These are phyloP conservation scores for Pinus albicaulis DNA, from an alignment of 75 land plant genomes.

Conservation along the genomic window DNA sequence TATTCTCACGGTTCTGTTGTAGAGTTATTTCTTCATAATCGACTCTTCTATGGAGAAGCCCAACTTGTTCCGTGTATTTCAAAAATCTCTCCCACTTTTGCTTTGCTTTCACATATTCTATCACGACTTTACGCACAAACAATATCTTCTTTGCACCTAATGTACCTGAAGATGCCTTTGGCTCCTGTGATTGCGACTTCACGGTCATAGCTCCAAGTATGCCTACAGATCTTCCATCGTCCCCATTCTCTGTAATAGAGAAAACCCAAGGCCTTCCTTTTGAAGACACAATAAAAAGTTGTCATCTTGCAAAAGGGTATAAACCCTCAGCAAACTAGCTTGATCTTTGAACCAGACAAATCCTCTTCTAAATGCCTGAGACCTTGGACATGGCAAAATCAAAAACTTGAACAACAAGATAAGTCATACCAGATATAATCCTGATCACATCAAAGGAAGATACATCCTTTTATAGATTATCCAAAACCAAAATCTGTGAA, in stretches of 20 bases:
- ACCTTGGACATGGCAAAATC: neutral
- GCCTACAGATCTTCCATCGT: neutral
- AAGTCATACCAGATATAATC: neutral
- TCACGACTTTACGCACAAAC: too few relatives aligned
- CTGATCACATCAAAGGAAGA: neutral
- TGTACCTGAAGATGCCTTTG: too few relatives aligned
- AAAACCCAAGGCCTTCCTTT: slow-evolving; percentile 6
- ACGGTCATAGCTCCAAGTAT: neutral
- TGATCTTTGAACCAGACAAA: slow-evolving; percentile 7
- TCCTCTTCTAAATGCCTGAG: neutral
- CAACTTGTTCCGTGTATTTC: too few relatives aligned
- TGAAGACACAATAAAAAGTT: neutral
- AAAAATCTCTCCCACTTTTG: too few relatives aligned
- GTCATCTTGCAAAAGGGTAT: neutral
- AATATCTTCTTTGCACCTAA: too few relatives aligned
- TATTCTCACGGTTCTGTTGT: too few relatives aligned
- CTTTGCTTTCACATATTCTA: too few relatives aligned
- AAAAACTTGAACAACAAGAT: neutral
- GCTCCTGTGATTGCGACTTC: too few relatives aligned
- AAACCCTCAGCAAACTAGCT: slow-evolving; percentile 4
- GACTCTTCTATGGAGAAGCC: too few relatives aligned
- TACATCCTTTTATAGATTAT: neutral
- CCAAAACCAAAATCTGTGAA: neutral
- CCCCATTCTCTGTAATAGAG: neutral
- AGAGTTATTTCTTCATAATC: too few relatives aligned